Percentiles rank a stretch among this genome's conserved stretches.
These are phyloP conservation scores for Pestalotiopsis sp. DNA, from an alignment of 2,329 filamentous ascomycete genomes.

Conservation along the genomic window DNA sequence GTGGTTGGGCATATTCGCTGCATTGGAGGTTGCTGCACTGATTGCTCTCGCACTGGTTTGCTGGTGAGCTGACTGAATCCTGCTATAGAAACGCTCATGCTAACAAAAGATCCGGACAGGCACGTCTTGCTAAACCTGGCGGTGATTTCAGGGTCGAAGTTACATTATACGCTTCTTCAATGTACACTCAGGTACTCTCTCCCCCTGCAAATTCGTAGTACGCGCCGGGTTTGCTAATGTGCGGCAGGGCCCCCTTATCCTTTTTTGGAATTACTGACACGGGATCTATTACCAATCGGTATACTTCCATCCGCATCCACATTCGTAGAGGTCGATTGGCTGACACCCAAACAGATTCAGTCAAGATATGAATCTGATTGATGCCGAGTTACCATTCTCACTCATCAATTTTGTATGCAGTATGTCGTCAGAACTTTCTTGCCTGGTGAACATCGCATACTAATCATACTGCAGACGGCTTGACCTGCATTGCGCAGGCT, in stretches of 20 bases:
- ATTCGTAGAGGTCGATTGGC: not conserved
- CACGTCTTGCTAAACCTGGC: slow-evolving; percentile 14
- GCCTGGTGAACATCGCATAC: not conserved
- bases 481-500: slow-evolving; percentile 27
- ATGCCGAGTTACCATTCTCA: slow-evolving; percentile 5
- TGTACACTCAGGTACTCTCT: slow-evolving; percentile 12
- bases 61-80: slow-evolving; percentile 4
- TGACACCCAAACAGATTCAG: slow-evolving; percentile 21
- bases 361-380: slow-evolving; percentile 12
- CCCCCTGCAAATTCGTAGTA: not conserved
- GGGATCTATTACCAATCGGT: slow-evolving; percentile 35
- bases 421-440: not conserved
- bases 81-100: not conserved
- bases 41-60: slow-evolving; percentile 5
- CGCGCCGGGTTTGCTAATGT: slow-evolving; percentile 9
- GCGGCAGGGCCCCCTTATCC: slow-evolving; percentile 31
- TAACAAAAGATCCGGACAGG: not conserved
- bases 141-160: slow-evolving; percentile 12
- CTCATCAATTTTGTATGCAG: slow-evolving; percentile 9
- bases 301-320: slow-evolving; percentile 8
- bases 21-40: slow-evolving; percentile 10
- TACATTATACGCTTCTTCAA: slow-evolving; percentile 12
- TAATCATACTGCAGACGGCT: slow-evolving; percentile 31
- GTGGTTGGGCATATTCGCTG: slow-evolving; percentile 13
- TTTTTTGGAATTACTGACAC: slow-evolving; percentile 8